Evolutionary conservation across 2,329 filamentous ascomycete species (phyloP), one percentile per base, ranked within the genome.

Genomic region (Graphilbum sp.): DNA sequence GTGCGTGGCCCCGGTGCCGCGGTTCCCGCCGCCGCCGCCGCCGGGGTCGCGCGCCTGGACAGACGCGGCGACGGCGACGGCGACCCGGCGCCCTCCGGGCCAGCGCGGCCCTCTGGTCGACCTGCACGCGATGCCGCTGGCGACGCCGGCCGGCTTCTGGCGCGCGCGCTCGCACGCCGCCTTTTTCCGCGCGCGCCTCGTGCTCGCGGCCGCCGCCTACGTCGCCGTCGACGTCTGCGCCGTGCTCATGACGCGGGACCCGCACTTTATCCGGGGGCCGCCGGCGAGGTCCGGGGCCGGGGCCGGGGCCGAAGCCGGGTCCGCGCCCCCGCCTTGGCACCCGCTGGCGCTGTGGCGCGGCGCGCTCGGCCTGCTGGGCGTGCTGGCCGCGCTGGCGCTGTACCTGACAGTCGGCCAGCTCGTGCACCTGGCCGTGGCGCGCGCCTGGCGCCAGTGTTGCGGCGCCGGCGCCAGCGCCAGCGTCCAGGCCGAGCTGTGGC

Each of bases 221-320:
- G 45, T 90, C 12, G 43, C 70, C 8, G 60, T 94, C 9, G 88
- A 95, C 54, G 41, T 74, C 7, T 55, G 83, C 37, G 81, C 80
- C 49, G 66, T 75, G 2, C 44, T 74, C 43, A 76, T 84, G 61
- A 75, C 78, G 47, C 69, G 72, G 38, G 88, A 96, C 49, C 76
- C 79, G 0, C 93, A 88, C 59, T 93, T 87, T 56, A 50, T 75
- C 41, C 51, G 70, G 19, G 67, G 72, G 1, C 58, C 63, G 1
- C 38, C 40, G 15, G 43, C 41, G 5, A 20, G n/a, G n/a, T n/a
- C 27, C 17, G 16, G n/a, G 11, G 52, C 55, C 38, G n/a, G n/a
- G n/a, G n/a, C n/a, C n/a, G n/a, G n/a, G n/a, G n/a, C n/a, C n/a
- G n/a, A n/a, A n/a, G n/a, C n/a, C n/a, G n/a, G n/a, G n/a, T n/a